Percentiles rank a stretch among this genome's conserved stretches.
These are phyloP conservation scores for Quercus ilex DNA, from an alignment of 306 rosid genomes.

Conservation along the genomic window DNA sequence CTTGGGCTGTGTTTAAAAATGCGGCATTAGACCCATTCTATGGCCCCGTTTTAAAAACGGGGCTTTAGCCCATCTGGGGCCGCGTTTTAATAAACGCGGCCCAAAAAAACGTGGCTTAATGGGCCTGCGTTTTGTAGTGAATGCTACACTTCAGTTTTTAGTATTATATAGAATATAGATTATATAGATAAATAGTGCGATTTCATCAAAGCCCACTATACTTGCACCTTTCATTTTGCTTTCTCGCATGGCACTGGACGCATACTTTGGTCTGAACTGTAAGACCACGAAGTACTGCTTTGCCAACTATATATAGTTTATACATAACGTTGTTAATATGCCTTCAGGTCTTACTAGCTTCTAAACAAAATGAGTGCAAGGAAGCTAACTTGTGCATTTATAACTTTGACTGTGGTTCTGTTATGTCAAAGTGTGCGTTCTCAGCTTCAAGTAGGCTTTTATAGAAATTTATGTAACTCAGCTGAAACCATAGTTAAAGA, in stretches of 20 bases:
- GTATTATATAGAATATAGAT: too few relatives aligned
- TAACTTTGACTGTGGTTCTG: conserved; percentile 22
- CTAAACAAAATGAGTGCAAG: conserved; percentile 35
- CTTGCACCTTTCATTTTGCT: conserved; percentile 30
- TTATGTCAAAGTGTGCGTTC: conserved; percentile 36
- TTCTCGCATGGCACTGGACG: conserved; percentile 21
- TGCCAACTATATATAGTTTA: conserved; percentile 24
- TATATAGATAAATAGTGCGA: conserved; percentile 3
- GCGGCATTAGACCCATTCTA: too few relatives aligned
- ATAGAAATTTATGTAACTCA: conserved; percentile 38
- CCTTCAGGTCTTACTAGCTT: conserved; percentile 7
- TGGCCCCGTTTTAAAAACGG: too few relatives aligned
- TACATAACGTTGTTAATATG: neutral
- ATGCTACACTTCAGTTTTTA: accelerated
- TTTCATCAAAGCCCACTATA: conserved; percentile 16
- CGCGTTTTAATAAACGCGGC: too few relatives aligned
- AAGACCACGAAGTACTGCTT: conserved; percentile 2
- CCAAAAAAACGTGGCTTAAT: too few relatives aligned
- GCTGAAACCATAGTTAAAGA: conserved; percentile 65
- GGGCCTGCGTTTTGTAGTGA: too few relatives aligned
- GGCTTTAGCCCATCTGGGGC: too few relatives aligned
- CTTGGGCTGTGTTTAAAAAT: too few relatives aligned
- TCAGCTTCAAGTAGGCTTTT: conserved; percentile 59
- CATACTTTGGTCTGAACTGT: neutral
- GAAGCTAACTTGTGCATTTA: conserved; percentile 17